Evolutionary conservation across 1,139 yeast genomes (phyloP).

Genomic region (Geotrichum europaeum): DNA sequence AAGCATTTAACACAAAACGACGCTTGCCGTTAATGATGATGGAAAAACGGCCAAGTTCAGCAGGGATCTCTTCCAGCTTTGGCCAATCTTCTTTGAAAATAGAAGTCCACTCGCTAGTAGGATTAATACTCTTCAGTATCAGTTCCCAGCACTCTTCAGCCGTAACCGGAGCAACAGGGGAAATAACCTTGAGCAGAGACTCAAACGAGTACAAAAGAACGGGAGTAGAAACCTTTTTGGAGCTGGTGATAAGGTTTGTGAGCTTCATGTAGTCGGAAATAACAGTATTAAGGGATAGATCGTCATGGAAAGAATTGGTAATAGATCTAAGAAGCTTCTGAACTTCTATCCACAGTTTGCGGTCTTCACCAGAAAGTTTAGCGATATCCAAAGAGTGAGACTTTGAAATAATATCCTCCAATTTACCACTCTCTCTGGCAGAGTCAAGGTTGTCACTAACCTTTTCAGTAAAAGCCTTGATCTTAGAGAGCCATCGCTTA

Average conservation of each 20-base stretch:
- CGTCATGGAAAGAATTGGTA: constrained; percentile 52
- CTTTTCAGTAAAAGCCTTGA: constrained; percentile 36
- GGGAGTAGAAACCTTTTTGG: constrained; percentile 35
- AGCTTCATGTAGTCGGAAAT: constrained; percentile 87
- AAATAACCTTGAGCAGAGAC: constrained; percentile 51
- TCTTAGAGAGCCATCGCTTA: constrained; percentile 75
- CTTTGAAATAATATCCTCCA: not conserved
- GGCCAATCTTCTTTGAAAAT: constrained; percentile 42
- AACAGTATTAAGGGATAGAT: constrained; percentile 70
- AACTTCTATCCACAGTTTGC: constrained; percentile 50
- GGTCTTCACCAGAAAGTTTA: constrained; percentile 43
- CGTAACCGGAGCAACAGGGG: constrained; percentile 75
- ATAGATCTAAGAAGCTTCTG: constrained; percentile 48
- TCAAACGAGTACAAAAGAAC: constrained; percentile 42
- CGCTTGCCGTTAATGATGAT: constrained; percentile 68
- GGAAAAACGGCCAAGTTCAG: constrained; percentile 17
- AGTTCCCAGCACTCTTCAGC: constrained; percentile 80
- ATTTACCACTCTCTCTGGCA: constrained; percentile 1
- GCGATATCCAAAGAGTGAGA: constrained; percentile 5
- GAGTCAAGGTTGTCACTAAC: constrained; percentile 15
- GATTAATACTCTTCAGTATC: constrained; percentile 34
- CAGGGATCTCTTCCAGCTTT: constrained; percentile 18
- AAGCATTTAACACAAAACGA: constrained; percentile 40
- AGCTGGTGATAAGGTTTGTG: constrained; percentile 49
- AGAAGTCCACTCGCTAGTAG: constrained; percentile 40